Evolutionary conservation across 176 grass and related monocot genomes (phyloP), one percentile per base, ranked within the genome.

Genomic region (Neostapfia colusana): DNA sequence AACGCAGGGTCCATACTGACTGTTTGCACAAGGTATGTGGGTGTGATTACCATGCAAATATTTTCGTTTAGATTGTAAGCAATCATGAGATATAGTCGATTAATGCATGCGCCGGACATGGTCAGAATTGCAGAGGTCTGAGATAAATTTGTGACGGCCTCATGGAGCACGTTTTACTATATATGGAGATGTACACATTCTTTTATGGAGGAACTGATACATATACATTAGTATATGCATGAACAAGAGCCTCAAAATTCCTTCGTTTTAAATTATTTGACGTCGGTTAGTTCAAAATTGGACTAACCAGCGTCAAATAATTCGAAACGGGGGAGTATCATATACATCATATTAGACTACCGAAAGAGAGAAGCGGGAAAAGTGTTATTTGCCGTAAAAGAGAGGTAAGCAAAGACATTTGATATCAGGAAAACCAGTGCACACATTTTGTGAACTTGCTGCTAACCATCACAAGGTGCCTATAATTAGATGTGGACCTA

Each of bases 401-500:
- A 27, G 0, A 38, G 42, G n/a, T 27, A 61, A 59, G 4, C 10
- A 40, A 61, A 70, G 28, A 54, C 61, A 53, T 69, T 70, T 77
- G 73, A 34, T 42, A 10, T 49, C 17, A 23, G 21, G 2, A 39
- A 70, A 78, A 16, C 40, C 10, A 20, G 1, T 18, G 5, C 12
- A 18, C 60, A 14, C 25, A 14, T 61, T 77, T 63, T 54, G 16
- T 8, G 53, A 63, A 63, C 56, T 51, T 20, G 38, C 5, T 25
- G 55, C 77, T 77, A 77, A 34, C 51, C 56, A 31, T 28, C 44
- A 31, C 21, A 71, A 14, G 7, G 66, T 35, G 45, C 24, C 34
- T 44, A 88, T 88, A 69, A 83, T 79, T 83, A 68, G 69, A 81
- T 43, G 72, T 75, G 63, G 72, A 81, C 63, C 36, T 26, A 53